These are phyloP conservation scores for Nigrospora osmanthi DNA, from an alignment of 2,329 filamentous ascomycete genomes.

Conservation along the genomic window DNA sequence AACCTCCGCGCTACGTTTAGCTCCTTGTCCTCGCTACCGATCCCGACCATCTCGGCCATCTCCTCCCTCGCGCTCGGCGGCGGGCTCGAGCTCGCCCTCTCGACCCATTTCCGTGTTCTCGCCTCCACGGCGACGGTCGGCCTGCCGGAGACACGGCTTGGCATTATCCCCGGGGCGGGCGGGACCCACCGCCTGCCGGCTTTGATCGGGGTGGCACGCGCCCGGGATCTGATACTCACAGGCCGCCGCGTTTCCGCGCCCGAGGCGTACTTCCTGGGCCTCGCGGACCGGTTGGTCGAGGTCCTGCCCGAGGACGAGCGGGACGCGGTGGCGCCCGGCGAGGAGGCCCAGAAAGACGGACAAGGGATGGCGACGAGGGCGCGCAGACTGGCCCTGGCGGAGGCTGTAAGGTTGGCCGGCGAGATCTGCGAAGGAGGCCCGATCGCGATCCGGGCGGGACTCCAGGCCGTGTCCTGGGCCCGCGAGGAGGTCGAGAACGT, in stretches of 20 bases:
- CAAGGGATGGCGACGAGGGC: constrained; percentile 46
- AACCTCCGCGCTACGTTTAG: constrained; percentile 71
- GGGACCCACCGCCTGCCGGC: constrained; percentile 82
- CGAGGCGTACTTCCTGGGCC: constrained; percentile 85
- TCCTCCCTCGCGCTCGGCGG: constrained; percentile 83
- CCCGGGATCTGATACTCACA: constrained; percentile 85
- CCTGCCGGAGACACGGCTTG: constrained; percentile 85
- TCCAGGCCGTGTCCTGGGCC: constrained; percentile 70
- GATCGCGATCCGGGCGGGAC: constrained; percentile 68
- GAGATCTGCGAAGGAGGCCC: constrained; percentile 90
- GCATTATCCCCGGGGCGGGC: constrained; percentile 90
- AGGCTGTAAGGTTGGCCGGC: constrained; percentile 69
- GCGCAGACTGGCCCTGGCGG: constrained; percentile 60
- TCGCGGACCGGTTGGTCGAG: constrained; percentile 87
- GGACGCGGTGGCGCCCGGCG: constrained; percentile 28
- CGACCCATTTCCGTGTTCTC: constrained; percentile 84
- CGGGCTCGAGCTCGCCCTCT: constrained; percentile 85
- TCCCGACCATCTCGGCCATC: constrained; percentile 86
- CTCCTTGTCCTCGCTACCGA: constrained; percentile 64
- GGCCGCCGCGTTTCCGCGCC: constrained; percentile 75
- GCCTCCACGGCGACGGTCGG: constrained; percentile 70
- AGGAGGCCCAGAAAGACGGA: constrained; percentile 23
- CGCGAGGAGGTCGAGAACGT: constrained; percentile 73
- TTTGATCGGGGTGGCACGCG: constrained; percentile 71
- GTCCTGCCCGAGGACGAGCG: constrained; percentile 51